Evolutionary conservation across 1,284 basidiomycete genomes (phyloP).

Genomic region (Fereydounia khargensis): DNA sequence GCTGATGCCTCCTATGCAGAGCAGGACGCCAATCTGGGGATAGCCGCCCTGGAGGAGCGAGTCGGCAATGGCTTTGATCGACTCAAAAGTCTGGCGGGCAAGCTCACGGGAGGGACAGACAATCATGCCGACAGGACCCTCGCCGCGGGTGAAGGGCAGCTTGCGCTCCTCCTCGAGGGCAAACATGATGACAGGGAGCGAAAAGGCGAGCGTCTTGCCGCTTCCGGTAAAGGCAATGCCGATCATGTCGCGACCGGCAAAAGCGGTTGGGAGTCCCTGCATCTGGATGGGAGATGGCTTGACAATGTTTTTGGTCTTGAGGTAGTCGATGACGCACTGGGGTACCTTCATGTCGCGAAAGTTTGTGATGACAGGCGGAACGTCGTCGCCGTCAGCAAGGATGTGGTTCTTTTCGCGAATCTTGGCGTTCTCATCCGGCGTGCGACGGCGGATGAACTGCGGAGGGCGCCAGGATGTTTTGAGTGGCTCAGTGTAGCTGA

Average conservation of each 20-base stretch:
- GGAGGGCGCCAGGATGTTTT: constrained; percentile 89
- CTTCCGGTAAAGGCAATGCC: constrained; percentile 61
- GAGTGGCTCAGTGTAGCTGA: constrained; percentile 81
- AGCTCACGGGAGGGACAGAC: constrained; percentile 66
- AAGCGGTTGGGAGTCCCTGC: constrained; percentile 89
- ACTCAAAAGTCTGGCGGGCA: constrained; percentile 83
- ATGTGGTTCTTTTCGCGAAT: constrained; percentile 90
- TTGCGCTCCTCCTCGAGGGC: constrained; percentile 75
- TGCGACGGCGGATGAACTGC: constrained; percentile 71
- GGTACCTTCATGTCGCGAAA: constrained; percentile 99
- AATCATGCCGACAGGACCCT: constrained; percentile 91
- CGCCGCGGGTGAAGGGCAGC: constrained; percentile 82
- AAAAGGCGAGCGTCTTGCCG: constrained; percentile 60
- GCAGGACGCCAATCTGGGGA: constrained; percentile 70
- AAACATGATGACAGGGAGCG: constrained; percentile 67
- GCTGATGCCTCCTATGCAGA: constrained; percentile 96
- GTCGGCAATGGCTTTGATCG: constrained; percentile 78
- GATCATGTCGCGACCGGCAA: constrained; percentile 60
- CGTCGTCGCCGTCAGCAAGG: constrained; percentile 80
- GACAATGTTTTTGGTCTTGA: constrained; percentile 74
- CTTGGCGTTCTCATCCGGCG: constrained; percentile 69
- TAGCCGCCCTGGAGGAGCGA: constrained; percentile 79
- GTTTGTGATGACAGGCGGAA: constrained; percentile 90
- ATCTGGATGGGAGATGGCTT: constrained; percentile 93
- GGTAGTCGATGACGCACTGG: constrained; percentile 73